Evolutionary conservation across 2,329 filamentous ascomycete species (phyloP), one percentile per base, ranked within the genome.

Genomic region (Cercospora sesami): DNA sequence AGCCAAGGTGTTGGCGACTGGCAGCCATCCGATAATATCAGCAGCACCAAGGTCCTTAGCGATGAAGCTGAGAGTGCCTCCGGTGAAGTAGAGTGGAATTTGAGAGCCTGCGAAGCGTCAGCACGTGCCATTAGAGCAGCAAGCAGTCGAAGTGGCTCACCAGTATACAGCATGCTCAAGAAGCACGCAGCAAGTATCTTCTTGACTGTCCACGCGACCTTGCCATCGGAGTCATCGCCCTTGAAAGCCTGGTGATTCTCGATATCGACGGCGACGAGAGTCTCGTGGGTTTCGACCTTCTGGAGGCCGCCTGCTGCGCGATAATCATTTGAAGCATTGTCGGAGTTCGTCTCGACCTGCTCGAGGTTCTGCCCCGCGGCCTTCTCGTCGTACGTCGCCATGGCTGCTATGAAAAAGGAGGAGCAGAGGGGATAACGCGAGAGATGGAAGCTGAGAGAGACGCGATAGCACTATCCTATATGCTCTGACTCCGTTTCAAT

Each of bases 1-100:
- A 2, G 84, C 81, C 14, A 88, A 81, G 1, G 87, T 80, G 69
- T 88, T 85, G 9, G 77, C 80, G n/a, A 82, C 79, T 12, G 72
- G 72, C 2, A 74, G 66, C 72, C 72, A 74, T 6, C 71, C 72
- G 42, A 73, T 72, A 14, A 70, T 68, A 23, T 71, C 65, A 5
- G 48, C 42, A 8, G 63, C 69, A 36, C 71, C 61, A 16, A 73
- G 58, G 53, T 73, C 72, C 57, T 65, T 68, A 3, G 72, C 69
- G 23, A 74, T 74, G 62, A 72, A 74, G 48, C 28, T 63, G 5
- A 74, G 67, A 2, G 69, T 69, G 12, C 63, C 72, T 6, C 72
- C 72, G 10, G 69, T 69, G 70, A 75, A 75, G 67, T 74, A 75
- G 7, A 75, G 69, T 2, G 70, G 72, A 39, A 75, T 57, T 42